Evolutionary conservation across 495 filamentous ascomycete species (phyloP).

Genomic region (Pyrenopolyporus hunteri): DNA sequence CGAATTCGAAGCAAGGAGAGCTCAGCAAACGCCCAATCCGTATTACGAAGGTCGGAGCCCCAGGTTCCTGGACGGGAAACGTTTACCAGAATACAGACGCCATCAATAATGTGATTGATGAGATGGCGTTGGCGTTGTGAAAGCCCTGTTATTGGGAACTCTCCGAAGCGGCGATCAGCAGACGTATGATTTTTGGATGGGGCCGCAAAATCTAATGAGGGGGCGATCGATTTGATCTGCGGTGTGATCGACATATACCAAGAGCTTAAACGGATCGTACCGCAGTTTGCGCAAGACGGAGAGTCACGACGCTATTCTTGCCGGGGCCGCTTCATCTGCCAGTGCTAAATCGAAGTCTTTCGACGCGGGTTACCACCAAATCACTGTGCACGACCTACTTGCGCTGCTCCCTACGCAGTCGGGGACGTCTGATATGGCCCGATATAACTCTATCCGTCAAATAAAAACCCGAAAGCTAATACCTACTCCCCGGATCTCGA

Average conservation of each 20-base stretch:
- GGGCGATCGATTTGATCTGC: slow-evolving; percentile 17
- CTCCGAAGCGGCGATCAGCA: slow-evolving; percentile 5
- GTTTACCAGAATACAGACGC: slow-evolving; percentile 35
- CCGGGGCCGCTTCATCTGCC: not conserved
- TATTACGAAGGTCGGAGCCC: slow-evolving; percentile 52
- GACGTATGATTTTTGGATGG: slow-evolving; percentile 6
- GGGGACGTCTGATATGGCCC: not conserved
- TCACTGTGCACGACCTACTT: slow-evolving; percentile 1
- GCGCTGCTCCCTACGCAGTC: not conserved
- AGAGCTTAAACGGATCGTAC: slow-evolving; percentile 10
- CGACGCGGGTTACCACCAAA: not conserved
- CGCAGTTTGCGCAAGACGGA: slow-evolving; percentile 3
- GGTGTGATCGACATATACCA: slow-evolving; percentile 23
- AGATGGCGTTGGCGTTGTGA: not conserved
- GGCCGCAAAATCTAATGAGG: slow-evolving; percentile 14
- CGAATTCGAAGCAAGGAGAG: slow-evolving; percentile 55
- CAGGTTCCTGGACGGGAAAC: slow-evolving; percentile 53
- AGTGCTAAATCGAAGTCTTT: not conserved
- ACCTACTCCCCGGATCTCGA: no score
- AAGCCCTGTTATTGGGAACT: not conserved
- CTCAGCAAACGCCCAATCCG: slow-evolving; percentile 45
- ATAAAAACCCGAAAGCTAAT: no score
- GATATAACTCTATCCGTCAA: not conserved
- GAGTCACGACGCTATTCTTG: slow-evolving; percentile 4
- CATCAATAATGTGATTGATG: not conserved